Percentiles rank a stretch among this genome's conserved stretches.
Conservation (phyloP, 2,329 filamentous ascomycete genomes). For the Arthrobotrys sinensis region DNA sequence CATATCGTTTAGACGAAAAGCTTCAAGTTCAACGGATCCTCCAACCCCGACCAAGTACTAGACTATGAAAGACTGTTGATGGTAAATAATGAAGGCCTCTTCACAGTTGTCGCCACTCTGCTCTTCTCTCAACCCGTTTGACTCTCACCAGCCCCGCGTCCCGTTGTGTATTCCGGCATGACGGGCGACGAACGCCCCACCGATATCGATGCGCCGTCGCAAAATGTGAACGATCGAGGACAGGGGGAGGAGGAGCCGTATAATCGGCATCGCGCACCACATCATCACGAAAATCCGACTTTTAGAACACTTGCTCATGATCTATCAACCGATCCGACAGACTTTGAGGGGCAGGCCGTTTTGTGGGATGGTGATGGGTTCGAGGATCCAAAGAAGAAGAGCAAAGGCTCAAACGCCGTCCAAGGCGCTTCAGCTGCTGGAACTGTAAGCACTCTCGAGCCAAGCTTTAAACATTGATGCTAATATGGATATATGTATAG, state of each 20-base stretch:
- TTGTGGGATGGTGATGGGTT: constrained; percentile 43
- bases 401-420: constrained; percentile 52
- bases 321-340: constrained; percentile 44
- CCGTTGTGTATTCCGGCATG: constrained; percentile 33
- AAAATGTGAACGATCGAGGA: constrained; percentile 6
- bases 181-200: constrained; percentile 36
- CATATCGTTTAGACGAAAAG: constrained; percentile 9
- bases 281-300: constrained; percentile 46
- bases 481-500: neutral
- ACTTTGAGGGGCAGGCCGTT: constrained; percentile 58
- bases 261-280: constrained; percentile 29
- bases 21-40: constrained; percentile 19
- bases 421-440: constrained; percentile 58
- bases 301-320: constrained; percentile 38
- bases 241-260: neutral
- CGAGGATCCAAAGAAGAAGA: constrained; percentile 55
- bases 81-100: constrained; percentile 54
- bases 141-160: constrained; percentile 8
- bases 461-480: neutral
- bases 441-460: constrained; percentile 3
- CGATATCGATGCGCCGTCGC: constrained; percentile 29
- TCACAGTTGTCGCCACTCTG: constrained; percentile 14
- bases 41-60: constrained; percentile 1
- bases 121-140: constrained; percentile 17
- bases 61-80: constrained; percentile 34